A percentile compares a stretch with the other conserved stretches of the same genome.
Conservation (phyloP, 805 yeast species). For the Nakazawaea molendinolei region DNA sequence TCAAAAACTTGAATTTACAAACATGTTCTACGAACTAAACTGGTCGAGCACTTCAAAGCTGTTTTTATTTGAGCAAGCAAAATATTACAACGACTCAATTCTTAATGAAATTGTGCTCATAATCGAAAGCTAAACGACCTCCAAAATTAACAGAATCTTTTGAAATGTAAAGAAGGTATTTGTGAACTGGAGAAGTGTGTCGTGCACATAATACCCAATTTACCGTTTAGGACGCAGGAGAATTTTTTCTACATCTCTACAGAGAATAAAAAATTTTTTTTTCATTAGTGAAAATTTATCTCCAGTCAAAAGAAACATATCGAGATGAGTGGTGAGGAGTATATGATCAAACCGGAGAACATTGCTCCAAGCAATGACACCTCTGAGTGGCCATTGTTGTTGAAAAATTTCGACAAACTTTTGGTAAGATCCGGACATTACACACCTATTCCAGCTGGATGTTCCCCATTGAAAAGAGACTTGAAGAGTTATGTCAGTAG, state of each 20-base stretch:
- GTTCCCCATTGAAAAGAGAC: slow-evolving; percentile 92
- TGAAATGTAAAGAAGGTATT: too few species aligned
- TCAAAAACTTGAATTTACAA: slow-evolving; percentile 1
- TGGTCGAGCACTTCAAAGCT: too few species aligned
- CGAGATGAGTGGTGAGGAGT: slow-evolving; percentile 57
- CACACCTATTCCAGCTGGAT: slow-evolving; percentile 94
- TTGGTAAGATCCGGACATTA: slow-evolving; percentile 95
- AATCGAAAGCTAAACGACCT: too few species aligned
- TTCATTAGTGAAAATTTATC: not conserved
- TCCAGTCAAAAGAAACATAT: not conserved
- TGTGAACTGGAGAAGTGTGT: too few species aligned
- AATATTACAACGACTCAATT: too few species aligned
- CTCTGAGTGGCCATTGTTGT: slow-evolving; percentile 89
- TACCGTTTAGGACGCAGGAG: too few species aligned
- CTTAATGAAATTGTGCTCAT: too few species aligned
- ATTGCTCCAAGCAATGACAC: slow-evolving; percentile 77
- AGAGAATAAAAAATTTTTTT: slow-evolving; percentile 1
- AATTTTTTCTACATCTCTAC: too few species aligned
- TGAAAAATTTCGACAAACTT: slow-evolving; percentile 90
- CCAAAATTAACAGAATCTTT: too few species aligned
- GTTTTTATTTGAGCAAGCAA: too few species aligned
- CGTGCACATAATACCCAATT: too few species aligned
- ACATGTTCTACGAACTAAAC: not conserved
- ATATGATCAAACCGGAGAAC: slow-evolving; percentile 82
- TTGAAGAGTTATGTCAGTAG: slow-evolving; percentile 82